These are phyloP conservation scores for Leucocoprinus sp. DNA, from an alignment of 768 basidiomycete species.

Conservation along the genomic window DNA sequence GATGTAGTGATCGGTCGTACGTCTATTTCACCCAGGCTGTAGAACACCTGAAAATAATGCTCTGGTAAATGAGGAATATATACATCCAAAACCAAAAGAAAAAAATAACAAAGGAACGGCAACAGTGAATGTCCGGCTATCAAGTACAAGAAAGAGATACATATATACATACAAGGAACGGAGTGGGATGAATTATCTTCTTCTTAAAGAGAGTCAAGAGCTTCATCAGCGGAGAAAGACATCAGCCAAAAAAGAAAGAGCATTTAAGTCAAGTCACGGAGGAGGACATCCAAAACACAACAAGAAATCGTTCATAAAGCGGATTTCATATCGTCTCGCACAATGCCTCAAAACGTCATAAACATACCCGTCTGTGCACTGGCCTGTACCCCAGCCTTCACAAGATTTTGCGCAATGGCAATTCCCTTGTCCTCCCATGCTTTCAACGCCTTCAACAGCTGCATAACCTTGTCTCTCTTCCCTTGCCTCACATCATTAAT, in stretches of 20 bases:
- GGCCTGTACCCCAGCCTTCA: slow-evolving; percentile 29
- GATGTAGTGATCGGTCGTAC: no score
- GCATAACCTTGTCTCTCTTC: slow-evolving; percentile 72
- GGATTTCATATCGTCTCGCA: no score
- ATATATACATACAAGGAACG: slow-evolving; percentile 6
- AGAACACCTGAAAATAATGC: slow-evolving; percentile 1
- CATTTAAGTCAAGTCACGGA: background rate
- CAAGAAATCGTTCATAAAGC: no score
- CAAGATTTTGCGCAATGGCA: slow-evolving; percentile 46
- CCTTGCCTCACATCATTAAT: slow-evolving; percentile 89
- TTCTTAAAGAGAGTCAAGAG: no score
- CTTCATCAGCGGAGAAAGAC: background rate
- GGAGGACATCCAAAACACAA: no score
- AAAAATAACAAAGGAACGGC: background rate
- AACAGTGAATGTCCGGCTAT: background rate
- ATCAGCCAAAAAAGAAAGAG: background rate
- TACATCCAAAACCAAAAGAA: slow-evolving; percentile 3
- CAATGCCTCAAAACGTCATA: background rate
- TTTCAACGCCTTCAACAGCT: slow-evolving; percentile 70
- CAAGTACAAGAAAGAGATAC: background rate
- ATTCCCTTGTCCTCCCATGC: slow-evolving; percentile 73
- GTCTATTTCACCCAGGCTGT: no score
- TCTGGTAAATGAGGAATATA: background rate
- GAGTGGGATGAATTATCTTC: background rate
- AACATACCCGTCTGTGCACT: slow-evolving; percentile 6